A percentile compares a stretch with the other conserved stretches of the same genome.
Evolutionary conservation across 495 filamentous ascomycete species (phyloP).

Genomic region (Saxophila tyrrhenica): DNA sequence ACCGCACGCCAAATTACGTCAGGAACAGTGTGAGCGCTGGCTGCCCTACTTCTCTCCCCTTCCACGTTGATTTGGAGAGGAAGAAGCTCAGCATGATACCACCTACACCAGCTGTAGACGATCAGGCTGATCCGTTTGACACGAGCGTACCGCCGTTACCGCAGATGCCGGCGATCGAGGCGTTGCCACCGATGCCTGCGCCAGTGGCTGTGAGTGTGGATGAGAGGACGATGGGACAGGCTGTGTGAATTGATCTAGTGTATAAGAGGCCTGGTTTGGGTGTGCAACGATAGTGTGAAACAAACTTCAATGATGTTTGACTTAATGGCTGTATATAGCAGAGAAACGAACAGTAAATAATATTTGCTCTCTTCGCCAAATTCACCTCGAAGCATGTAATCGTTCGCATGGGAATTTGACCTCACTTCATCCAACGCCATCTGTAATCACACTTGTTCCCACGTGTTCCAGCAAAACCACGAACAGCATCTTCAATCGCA

Average conservation of each 20-base stretch:
- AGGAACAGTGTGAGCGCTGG: conserved; percentile 15
- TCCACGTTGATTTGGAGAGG: not conserved
- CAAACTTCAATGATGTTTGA: no score
- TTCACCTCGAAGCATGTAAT: no score
- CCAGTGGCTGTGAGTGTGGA: not conserved
- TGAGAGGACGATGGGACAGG: not conserved
- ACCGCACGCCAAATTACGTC: conserved; percentile 15
- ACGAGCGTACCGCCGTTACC: conserved; percentile 10
- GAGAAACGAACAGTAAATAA: no score
- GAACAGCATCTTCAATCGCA: no score
- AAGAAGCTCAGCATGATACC: conserved; percentile 12
- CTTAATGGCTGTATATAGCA: no score
- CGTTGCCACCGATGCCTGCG: not conserved
- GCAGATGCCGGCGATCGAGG: conserved; percentile 4
- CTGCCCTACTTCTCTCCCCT: conserved; percentile 10
- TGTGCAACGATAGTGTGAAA: not conserved
- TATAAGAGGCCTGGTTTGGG: no score
- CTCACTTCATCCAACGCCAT: no score
- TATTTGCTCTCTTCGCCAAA: no score
- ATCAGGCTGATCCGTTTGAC: conserved; percentile 15
- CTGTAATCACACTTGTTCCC: no score
- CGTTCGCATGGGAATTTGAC: no score
- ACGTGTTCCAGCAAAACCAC: no score
- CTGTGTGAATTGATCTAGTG: no score
- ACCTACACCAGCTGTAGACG: conserved; percentile 13